Evolutionary conservation across 805 yeast genomes (phyloP), one percentile per base, ranked within the genome.

Genomic region (Teunomyces pallodes): DNA sequence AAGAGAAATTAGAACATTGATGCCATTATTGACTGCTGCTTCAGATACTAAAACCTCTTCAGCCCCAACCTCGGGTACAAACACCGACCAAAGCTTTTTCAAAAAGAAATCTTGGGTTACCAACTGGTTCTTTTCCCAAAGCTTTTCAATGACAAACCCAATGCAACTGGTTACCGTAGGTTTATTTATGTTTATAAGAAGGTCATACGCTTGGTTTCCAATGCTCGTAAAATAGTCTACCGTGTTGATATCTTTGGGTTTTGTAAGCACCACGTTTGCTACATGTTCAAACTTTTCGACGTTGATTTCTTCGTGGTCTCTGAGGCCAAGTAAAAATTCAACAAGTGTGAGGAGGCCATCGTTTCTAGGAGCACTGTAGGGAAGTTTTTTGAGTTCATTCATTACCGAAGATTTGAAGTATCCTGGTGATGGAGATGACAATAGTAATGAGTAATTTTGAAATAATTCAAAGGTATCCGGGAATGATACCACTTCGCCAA

Each of bases 301-400:
- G 52, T 83, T 83, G 10, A 90, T 65, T 9, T 81, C 83, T 47
- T 86, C 92, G 46, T 76, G 74, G 36, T 89, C 95, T 48, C 96
- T 72, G 24, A 87, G 70, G 0, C 96, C 96, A 10, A 87, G 70
- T 0, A 87, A 74, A 52, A 87, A 82, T 63, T 92, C 97, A 27
- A 90, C 74, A 43, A 92, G 65, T 1, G 90, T 76, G 27, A 79
- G 66, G 1, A 94, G 81, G 0, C 98, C 97, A 57, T 86, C 84
- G 1, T 65, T 49, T 17, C 56, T 62, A 2, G 76, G 64, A 20
- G 95, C 75, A 38, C 74, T 64, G 16, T 80, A 61, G 1, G 87
- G 86, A 26, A 89, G 64, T 3, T 62, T 51, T 0, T 85, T 77
- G 3, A 92, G 69, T 42, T 76, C 70, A 0, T 65, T 50, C 42